These are phyloP conservation scores for Haplographium delicatum DNA, from an alignment of 495 filamentous ascomycete genomes.

Conservation along the genomic window DNA sequence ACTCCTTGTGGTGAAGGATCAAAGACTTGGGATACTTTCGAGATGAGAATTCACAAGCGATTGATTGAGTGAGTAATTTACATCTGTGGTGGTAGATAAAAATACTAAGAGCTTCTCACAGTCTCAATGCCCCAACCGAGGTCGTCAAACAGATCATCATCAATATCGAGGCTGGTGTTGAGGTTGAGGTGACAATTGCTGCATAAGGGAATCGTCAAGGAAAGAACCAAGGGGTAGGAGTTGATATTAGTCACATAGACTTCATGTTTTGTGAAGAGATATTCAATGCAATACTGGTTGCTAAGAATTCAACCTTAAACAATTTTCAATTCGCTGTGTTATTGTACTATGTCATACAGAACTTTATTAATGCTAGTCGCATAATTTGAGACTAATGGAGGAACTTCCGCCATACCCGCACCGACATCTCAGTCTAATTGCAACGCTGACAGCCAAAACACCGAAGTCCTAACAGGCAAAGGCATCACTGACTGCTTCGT, in stretches of 20 bases:
- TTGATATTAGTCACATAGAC: conserved; percentile 4
- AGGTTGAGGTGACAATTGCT: conserved; percentile 99
- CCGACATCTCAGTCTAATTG: too few species aligned
- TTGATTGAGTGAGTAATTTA: conserved; percentile 79
- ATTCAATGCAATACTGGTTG: conserved; percentile 10
- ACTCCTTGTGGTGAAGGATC: conserved; percentile 99
- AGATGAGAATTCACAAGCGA: conserved; percentile 99
- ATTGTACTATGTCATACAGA: too few species aligned
- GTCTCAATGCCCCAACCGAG: conserved; percentile 95
- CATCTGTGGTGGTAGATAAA: background rate
- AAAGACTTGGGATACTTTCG: conserved; percentile 98
- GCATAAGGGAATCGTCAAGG: conserved; percentile 53
- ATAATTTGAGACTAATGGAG: too few species aligned
- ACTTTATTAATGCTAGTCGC: too few species aligned
- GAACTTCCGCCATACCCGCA: too few species aligned
- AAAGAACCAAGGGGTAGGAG: background rate
- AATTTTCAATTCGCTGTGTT: too few species aligned
- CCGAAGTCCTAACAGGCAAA: too few species aligned
- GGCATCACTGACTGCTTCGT: too few species aligned
- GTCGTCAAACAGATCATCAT: conserved; percentile 99
- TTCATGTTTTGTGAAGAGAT: conserved; percentile 12
- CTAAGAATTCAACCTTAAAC: too few species aligned
- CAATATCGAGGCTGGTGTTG: conserved; percentile 99
- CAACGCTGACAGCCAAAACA: too few species aligned
- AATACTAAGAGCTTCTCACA: conserved; percentile 29